Percentiles rank a stretch among this genome's conserved stretches.
phyloP scores from a whole-genome alignment of 2,329 filamentous ascomycete species.

The Aspergillus ochraceoroseus region DNA sequence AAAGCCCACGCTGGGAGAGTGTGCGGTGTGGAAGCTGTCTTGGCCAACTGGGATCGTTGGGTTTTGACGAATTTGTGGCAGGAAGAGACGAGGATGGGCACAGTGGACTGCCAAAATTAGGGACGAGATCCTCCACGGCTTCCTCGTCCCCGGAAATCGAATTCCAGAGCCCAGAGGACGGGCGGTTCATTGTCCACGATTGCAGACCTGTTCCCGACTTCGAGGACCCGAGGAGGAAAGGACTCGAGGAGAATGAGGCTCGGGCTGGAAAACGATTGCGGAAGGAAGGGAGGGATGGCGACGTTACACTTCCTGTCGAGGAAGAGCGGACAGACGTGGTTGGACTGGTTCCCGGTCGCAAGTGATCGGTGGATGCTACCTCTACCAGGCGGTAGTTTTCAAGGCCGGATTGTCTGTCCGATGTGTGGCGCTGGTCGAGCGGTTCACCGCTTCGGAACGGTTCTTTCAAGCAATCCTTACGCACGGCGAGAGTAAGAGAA shows the following conservation, averaged over 20 bases:
- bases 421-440: constrained; percentile 4
- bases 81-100: constrained; percentile 15
- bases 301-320: constrained; percentile 17
- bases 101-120: constrained; percentile 34
- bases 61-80: not conserved
- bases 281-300: constrained; percentile 28
- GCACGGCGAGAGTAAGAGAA: constrained; percentile 81
- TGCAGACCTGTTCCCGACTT: constrained; percentile 17
- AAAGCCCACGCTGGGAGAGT: constrained; percentile 36
- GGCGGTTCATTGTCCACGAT: constrained; percentile 26
- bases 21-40: constrained; percentile 29
- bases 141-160: constrained; percentile 24
- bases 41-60: constrained; percentile 14
- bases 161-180: constrained; percentile 36
- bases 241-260: constrained; percentile 25
- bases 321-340: constrained; percentile 26
- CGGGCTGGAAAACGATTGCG: constrained; percentile 33
- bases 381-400: constrained; percentile 56
- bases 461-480: constrained; percentile 43
- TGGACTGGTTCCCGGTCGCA: constrained; percentile 47
- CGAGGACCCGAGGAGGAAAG: constrained; percentile 25
- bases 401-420: constrained; percentile 33
- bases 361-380: constrained; percentile 57
- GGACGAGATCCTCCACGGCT: constrained; percentile 33
- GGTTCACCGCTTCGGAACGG: constrained; percentile 11